phyloP scores from a whole-genome alignment of 106 monocot genomes.

The Agapanthus africanus region DNA sequence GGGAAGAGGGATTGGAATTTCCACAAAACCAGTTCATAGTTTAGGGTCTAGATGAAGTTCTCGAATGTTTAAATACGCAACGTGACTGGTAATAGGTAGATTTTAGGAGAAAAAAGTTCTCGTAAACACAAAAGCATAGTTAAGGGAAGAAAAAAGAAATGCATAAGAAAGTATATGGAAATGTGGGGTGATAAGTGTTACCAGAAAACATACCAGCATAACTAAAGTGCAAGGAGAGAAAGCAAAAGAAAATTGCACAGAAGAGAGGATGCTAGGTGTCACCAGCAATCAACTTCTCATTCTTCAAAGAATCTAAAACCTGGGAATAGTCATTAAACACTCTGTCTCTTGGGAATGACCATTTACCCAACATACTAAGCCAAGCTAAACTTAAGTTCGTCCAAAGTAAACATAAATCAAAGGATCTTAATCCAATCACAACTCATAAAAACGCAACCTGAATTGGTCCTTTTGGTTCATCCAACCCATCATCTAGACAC shows the following conservation, averaged over 20 bases:
- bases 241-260: neutral
- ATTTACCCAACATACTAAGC: no score
- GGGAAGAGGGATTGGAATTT: neutral
- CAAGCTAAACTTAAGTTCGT: no score
- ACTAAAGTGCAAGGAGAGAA: neutral
- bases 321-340: neutral
- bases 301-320: neutral
- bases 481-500: neutral
- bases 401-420: no score
- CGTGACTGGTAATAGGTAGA: neutral
- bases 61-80: neutral
- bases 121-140: no score
- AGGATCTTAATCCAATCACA: neutral
- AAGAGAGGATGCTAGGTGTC: neutral
- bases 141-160: neutral
- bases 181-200: neutral
- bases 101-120: no score
- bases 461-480: neutral
- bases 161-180: neutral
- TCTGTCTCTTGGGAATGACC: neutral
- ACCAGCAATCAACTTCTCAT: neutral
- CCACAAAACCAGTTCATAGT: neutral
- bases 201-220: neutral
- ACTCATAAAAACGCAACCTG: neutral
- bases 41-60: neutral